These are phyloP conservation scores for Phytophthora multivora DNA, from an alignment of 352 stramenopile genomes.

Conservation along the genomic window DNA sequence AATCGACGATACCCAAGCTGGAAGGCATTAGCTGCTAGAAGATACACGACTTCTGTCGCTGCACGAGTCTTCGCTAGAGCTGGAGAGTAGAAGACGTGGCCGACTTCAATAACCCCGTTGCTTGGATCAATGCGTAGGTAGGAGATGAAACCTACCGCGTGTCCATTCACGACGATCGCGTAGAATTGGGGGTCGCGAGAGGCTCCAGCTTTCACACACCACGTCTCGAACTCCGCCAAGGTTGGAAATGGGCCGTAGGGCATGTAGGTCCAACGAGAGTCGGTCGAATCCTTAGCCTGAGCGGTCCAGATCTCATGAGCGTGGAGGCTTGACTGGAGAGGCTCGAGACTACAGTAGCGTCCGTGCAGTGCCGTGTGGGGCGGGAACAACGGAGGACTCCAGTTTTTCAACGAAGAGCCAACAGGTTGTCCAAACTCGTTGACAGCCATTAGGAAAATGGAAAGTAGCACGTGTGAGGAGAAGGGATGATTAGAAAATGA, in stretches of 20 bases:
- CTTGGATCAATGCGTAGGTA: constrained; percentile 22
- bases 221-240: constrained; percentile 21
- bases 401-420: constrained; percentile 15
- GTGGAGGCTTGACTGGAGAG: constrained; percentile 9
- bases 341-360: constrained; percentile 21
- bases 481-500: neutral
- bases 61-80: constrained; percentile 15
- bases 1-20: constrained; percentile 25
- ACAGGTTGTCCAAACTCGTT: constrained; percentile 25
- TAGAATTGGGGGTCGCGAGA: constrained; percentile 18
- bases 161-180: constrained; percentile 15
- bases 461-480: neutral
- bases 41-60: constrained; percentile 20
- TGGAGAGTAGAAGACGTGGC: constrained; percentile 19
- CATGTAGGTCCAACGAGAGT: constrained; percentile 26
- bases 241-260: constrained; percentile 16
- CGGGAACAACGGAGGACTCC: constrained; percentile 16
- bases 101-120: constrained; percentile 21
- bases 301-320: constrained; percentile 19
- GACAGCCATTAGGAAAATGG: neutral
- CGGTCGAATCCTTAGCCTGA: constrained; percentile 14
- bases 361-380: constrained; percentile 10
- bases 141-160: constrained; percentile 16
- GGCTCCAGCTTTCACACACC: neutral
- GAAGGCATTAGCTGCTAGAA: constrained; percentile 22